Conservation (phyloP, 495 filamentous ascomycete species). For the Hyaloscypha bicolor region DNA sequence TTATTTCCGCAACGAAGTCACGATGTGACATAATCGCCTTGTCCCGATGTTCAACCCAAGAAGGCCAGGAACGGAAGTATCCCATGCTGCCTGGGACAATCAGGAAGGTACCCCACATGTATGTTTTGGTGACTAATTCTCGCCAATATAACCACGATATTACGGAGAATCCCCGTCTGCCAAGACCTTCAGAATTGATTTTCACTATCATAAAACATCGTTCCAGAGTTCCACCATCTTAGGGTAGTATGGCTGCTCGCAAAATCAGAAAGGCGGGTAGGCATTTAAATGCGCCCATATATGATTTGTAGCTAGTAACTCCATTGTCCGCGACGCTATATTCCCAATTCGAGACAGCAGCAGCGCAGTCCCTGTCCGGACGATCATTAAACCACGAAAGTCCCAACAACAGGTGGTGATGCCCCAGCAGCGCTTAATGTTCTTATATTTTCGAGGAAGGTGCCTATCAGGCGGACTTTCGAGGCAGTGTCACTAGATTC, state of each 20-base stretch:
- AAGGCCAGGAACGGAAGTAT: too few relatives aligned
- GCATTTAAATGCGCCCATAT: conserved; percentile 53
- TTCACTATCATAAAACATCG: too few relatives aligned
- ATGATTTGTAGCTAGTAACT: conserved; percentile 64
- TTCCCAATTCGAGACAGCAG: conserved; percentile 77
- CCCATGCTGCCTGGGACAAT: too few relatives aligned
- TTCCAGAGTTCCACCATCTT: background rate
- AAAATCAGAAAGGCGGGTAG: conserved; percentile 53
- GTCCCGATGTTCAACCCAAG: too few relatives aligned
- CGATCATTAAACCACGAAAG: conserved; percentile 74
- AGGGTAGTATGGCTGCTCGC: background rate
- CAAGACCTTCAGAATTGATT: background rate
- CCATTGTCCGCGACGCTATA: conserved; percentile 59
- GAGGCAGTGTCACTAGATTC: conserved; percentile 42
- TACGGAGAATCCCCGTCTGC: background rate
- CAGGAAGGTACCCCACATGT: too few relatives aligned
- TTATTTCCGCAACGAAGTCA: too few relatives aligned
- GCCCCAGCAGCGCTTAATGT: conserved; percentile 48
- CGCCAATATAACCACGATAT: background rate
- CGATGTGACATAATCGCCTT: too few relatives aligned
- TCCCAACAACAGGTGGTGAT: conserved; percentile 46
- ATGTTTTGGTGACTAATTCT: conserved; percentile 9
- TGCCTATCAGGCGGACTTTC: conserved; percentile 51
- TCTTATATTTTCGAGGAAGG: conserved; percentile 48
- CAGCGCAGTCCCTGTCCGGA: conserved; percentile 77